Conservation (phyloP, 108 stramenopile genomes). For the Skeletonema costatum region DNA sequence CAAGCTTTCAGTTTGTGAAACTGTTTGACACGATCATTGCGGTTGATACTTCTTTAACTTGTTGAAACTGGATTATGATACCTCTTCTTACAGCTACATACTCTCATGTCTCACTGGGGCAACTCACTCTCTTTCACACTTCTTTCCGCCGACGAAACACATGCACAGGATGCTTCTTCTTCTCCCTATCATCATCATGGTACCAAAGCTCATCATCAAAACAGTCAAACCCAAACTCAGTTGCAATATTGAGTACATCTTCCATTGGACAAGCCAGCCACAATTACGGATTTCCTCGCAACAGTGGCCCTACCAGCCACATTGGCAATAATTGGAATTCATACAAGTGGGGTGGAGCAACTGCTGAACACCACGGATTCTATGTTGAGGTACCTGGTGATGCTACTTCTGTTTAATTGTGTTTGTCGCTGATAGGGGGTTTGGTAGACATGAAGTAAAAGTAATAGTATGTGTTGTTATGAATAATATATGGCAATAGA, state of each 20-base stretch:
- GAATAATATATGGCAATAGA: no score
- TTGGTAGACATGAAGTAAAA: no score
- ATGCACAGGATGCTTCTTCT: not conserved
- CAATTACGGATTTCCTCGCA: conserved; percentile 36
- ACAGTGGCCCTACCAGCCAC: conserved; percentile 3
- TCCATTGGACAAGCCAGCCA: not conserved
- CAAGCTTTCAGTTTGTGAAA: no score
- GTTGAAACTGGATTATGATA: no score
- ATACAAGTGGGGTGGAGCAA: conserved; percentile 3
- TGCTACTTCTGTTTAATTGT: not conserved
- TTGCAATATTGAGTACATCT: not conserved
- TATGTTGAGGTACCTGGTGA: conserved; percentile 24
- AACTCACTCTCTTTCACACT: no score
- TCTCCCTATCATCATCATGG: not conserved
- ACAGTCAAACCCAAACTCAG: not conserved
- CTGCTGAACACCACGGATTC: conserved; percentile 33
- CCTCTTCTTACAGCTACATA: no score
- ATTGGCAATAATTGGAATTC: conserved; percentile 28
- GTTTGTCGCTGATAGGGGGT: no score
- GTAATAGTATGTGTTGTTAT: no score
- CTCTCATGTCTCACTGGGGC: no score
- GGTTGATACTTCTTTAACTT: no score
- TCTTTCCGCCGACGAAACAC: not conserved
- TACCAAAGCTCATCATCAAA: not conserved
- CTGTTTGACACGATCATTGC: no score